Evolutionary conservation across 768 basidiomycete genomes (phyloP), one percentile per base, ranked within the genome.

Genomic region (Panaeolus cyanescens): DNA sequence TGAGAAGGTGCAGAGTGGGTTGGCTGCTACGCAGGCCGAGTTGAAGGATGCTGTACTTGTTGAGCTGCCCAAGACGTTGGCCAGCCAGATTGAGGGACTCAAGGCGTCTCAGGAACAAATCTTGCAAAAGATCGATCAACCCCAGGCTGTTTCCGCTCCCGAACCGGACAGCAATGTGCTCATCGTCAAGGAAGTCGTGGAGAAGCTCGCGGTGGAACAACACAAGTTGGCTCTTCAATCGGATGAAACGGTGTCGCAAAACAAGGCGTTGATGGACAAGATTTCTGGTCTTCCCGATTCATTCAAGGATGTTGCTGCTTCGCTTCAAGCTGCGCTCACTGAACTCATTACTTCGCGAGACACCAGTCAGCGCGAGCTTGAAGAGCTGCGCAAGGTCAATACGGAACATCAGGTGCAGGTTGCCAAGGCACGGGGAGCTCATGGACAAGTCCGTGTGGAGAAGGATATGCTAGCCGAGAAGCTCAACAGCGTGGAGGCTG

Each of bases 391-490:
- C 42, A 85, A 83, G 62, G 67, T 79, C 17, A 92, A 91, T 70
- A 76, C 83, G 7, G 92, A 93, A 6, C 79, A 86, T 54, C 91
- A 92, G 67, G 76, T 87, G 32, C 89, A 92, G 67, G 67, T 94
- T 10, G 83, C 86, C 12, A 92, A 91, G 74, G 89, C 92, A 55
- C 88, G 91, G 57, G 85, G 86, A 20, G 85, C 87, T 13, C 88
- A 92, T 66, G 91, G 91, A 0, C 88, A 91, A 68, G 83, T 90
- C 5, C 86, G 90, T 15, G 91, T 91, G 13, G 92, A 95, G 78
- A 95, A 93, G 74, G 92, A 93, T 54, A 76, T 84, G 34, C 71
- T 92, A 50, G 74, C 68, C 20, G 90, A 92, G 64, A 89, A 90
- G 63, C 74, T 91, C 31, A 75, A 71, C 22, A 77, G 77, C 22